Base-by-base conservation (phyloP, 352 stramenopile species). In the Phytophthora citrophthora region DNA sequence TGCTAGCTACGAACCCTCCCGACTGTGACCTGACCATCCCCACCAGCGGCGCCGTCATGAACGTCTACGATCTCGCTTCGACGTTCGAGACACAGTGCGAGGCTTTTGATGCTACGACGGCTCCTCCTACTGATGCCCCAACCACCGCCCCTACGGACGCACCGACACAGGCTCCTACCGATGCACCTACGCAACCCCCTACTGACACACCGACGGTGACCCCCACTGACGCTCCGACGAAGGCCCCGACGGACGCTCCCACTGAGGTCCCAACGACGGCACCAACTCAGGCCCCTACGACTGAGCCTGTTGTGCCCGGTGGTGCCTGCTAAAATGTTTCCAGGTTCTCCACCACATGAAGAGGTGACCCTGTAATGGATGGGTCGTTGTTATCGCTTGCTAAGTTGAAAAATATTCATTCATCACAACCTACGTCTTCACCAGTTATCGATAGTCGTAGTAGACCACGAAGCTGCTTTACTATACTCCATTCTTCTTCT, bases 1-100 rank as follows among this genome's bases (percentile, higher is more conserved):
- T 84, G 23, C 39, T 65, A 3, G 32, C 49, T 10, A 56, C 68
- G 31, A 76, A 74, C 47, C 67, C 70, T 0, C 67, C 72, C 4
- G 50, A 84, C 64, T 84, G 76, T 59, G 54, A 71, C 26, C 54
- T 84, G n/a, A 50, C 18, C 36, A 78, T 84, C 51, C 72, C 75
- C 16, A 79, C 68, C n/a, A 83, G 72, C 59, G 23, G 43, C 15
- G 49, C 64, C 18, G 40, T 71, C 57, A 76, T 81, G 59, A 84
- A 84, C 54, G 61, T 82, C 15, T 60, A 76, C 41, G 13, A 58
- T 12, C 66, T 84, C 32, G 75, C 47, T 12, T 49, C 48, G 34
- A 62, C 34, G 0, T 74, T 74, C 44, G 54, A 70, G 38, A 32
- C 55, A 7, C 20, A 65, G 20, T 76, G 68, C 31, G 48, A 61